A percentile compares a stretch with the other conserved stretches of the same genome.
phyloP scores from a whole-genome alignment of 768 basidiomycete genomes.

The Galerina sulciceps region DNA sequence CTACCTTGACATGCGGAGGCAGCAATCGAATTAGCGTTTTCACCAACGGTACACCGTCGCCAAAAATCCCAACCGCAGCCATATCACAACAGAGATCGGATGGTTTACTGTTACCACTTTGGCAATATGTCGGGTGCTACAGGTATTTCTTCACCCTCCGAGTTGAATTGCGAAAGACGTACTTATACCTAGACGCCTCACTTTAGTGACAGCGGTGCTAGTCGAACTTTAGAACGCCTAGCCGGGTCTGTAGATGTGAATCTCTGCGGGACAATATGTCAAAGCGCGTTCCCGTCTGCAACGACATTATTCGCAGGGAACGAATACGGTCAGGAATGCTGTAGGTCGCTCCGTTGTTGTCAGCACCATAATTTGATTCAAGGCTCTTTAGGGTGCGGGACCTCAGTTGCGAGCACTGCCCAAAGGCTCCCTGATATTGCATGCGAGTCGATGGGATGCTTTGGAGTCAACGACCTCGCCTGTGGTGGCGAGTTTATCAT shows the following conservation, averaged over 20 bases:
- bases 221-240: neutral
- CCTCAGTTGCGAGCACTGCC: neutral
- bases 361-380: neutral
- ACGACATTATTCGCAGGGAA: conserved; percentile 5
- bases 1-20: conserved; percentile 7
- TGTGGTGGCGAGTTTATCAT: conserved; percentile 11
- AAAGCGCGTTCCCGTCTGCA: neutral
- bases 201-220: neutral
- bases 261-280: neutral
- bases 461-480: conserved; percentile 4
- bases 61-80: conserved; percentile 8
- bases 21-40: conserved; percentile 5
- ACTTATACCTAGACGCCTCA: neutral
- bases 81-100: neutral
- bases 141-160: neutral
- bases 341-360: neutral
- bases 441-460: conserved; percentile 14
- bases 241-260: neutral
- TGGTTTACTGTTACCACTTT: neutral
- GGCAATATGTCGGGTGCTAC: conserved; percentile 13
- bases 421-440: conserved; percentile 13
- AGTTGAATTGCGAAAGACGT: neutral
- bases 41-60: conserved; percentile 12
- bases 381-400: conserved; percentile 3
- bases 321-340: conserved; percentile 12